phyloP scores from a whole-genome alignment of 164 flowering plant genomes.

The Vitis rupestris region DNA sequence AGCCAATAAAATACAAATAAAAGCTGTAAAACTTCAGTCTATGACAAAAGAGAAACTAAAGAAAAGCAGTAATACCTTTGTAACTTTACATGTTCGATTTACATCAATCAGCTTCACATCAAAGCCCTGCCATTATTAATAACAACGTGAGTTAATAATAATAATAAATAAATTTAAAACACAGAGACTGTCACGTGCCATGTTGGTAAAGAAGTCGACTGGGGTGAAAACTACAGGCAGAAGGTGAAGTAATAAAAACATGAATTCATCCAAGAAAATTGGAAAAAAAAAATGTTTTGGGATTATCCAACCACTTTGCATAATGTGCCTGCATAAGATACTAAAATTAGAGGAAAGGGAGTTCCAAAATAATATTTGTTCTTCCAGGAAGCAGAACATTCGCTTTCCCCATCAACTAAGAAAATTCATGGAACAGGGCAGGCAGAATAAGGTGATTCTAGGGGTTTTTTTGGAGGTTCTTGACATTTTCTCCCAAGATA shows the following conservation, averaged over 20 bases:
- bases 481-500: no score
- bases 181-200: background rate
- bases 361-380: background rate
- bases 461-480: no score
- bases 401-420: no score
- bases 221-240: no score
- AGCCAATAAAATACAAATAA: slow-evolving; percentile 1
- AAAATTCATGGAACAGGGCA: no score
- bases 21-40: background rate
- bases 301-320: background rate
- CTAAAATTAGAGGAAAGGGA: background rate
- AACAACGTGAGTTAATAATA: background rate
- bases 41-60: background rate
- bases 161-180: background rate
- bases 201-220: no score
- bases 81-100: slow-evolving; percentile 86
- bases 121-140: slow-evolving; percentile 76
- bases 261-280: background rate
- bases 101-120: slow-evolving; percentile 75
- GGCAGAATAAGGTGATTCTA: no score
- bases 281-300: background rate
- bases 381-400: no score
- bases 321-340: background rate
- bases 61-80: slow-evolving; percentile 54
- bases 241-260: background rate